Evolutionary conservation across 305 asterid genomes (phyloP), one percentile per base, ranked within the genome.

Genomic region (Fraxinus floribunda): DNA sequence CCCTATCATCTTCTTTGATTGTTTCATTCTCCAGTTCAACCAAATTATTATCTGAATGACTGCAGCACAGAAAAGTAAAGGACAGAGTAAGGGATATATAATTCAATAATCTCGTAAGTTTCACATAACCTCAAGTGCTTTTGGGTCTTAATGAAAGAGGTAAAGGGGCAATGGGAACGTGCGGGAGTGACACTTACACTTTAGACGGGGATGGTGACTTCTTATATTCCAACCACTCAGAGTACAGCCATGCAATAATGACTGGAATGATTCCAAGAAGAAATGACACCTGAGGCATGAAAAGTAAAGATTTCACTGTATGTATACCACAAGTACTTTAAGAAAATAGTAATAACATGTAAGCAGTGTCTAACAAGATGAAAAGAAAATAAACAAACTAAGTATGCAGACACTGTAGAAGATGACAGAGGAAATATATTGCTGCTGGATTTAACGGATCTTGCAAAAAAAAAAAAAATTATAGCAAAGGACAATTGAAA

Each of bases 11-110:
- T 68, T 92, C 98, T 88, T 93, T 91, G 88, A 85, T 88, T 39
- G 89, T 79, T 86, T 88, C 90, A 88, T 80, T 87, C 78, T 85
- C 97, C 80, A 91, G 82, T 83, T 93, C 95, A 83, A 84, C 90
- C 89, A 93, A 83, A 88, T 91, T 93, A 87, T 85, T 90, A 89
- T 94, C 99, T 55, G 99, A 90, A 88, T 94, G 99, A 86, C 99
- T 95, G 95, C 77, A 11, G 84, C 60, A 77, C 73, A 68, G 60
- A 75, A 84, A 80, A 82, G 70, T 83, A 85, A 81, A 75, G 52
- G 66, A 77, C 5, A 62, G 39, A 74, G 79, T 77, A 78, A 77
- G 75, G 77, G 72, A 78, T 3, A 73, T 79, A 46, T 68, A 35
- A 75, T 16, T 73, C 38, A n/a, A 52, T n/a, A 35, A 76, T 73